These are phyloP conservation scores for Hsuehochloa calcarea DNA, from an alignment of 176 grass and related monocot genomes.

Conservation along the genomic window DNA sequence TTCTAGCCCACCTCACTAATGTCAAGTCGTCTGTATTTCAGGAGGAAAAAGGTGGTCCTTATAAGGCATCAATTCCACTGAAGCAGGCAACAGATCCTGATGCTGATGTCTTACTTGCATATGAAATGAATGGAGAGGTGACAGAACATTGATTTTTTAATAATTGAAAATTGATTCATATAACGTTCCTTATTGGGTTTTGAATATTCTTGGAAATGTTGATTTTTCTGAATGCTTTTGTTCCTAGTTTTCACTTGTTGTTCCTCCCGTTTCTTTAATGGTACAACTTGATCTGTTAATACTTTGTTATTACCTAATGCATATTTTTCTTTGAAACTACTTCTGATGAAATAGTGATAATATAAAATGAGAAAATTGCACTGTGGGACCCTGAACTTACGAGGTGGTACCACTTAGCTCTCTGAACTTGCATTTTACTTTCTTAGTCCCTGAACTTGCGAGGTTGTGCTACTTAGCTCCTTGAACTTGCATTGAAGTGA, in stretches of 20 bases:
- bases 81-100: constrained; percentile 82
- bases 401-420: no score
- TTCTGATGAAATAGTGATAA: background rate
- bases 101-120: constrained; percentile 96
- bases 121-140: constrained; percentile 99
- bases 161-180: constrained; percentile 5
- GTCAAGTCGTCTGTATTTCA: constrained; percentile 36
- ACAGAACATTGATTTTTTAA: constrained; percentile 1
- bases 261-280: background rate
- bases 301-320: background rate
- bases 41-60: constrained; percentile 97
- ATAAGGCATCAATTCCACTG: constrained; percentile 93
- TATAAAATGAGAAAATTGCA: no score
- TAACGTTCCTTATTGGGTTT: background rate
- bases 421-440: no score
- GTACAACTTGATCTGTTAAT: background rate
- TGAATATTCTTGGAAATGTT: background rate
- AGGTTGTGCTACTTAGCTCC: no score
- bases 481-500: no score
- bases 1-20: background rate
- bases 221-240: background rate
- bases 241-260: background rate
- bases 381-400: no score
- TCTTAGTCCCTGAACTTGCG: no score
- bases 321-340: constrained; percentile 15